phyloP scores from a whole-genome alignment of 208 protist species.

The Acanthamoeba sp. region DNA sequence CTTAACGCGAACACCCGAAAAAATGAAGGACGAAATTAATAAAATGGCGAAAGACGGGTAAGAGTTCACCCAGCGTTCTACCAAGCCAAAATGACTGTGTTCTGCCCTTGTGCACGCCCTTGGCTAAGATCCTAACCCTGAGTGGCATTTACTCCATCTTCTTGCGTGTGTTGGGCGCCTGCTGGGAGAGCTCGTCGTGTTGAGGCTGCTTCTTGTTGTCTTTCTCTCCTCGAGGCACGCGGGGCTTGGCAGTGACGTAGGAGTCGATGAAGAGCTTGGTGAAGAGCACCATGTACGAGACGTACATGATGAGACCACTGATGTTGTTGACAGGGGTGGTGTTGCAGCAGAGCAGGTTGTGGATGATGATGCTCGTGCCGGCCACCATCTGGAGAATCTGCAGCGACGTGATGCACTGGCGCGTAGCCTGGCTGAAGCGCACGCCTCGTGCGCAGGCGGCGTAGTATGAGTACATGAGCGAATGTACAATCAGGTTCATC shows the following conservation, averaged over 20 bases:
- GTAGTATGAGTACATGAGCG: conserved; percentile 97
- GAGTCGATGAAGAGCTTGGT: conserved; percentile 90
- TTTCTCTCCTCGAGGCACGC: background rate
- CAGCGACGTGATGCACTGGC: conserved; percentile 31
- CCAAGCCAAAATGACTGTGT: too few relatives aligned
- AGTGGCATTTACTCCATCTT: background rate
- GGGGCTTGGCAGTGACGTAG: conserved; percentile 82
- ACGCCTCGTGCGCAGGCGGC: conserved; percentile 89
- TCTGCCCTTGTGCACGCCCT: too few relatives aligned
- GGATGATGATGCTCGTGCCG: conserved; percentile 4
- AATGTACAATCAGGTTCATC: conserved; percentile 96
- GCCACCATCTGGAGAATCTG: conserved; percentile 94
- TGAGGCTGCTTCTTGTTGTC: background rate
- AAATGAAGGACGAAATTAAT: too few relatives aligned
- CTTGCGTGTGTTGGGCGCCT: background rate
- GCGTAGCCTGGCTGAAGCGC: conserved; percentile 38
- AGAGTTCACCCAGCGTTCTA: too few relatives aligned
- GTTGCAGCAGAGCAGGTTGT: conserved; percentile 77
- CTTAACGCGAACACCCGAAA: too few relatives aligned
- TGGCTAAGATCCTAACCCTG: too few relatives aligned
- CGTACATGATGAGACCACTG: conserved; percentile 93
- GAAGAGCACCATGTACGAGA: conserved; percentile 95
- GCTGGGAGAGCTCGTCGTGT: background rate
- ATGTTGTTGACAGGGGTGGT: background rate
- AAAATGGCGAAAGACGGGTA: too few relatives aligned